Percentiles rank a stretch among this genome's conserved stretches.
Evolutionary conservation across 371 early-diverging fungal species (phyloP).

Genomic region (Dentiscutata heterogama): DNA sequence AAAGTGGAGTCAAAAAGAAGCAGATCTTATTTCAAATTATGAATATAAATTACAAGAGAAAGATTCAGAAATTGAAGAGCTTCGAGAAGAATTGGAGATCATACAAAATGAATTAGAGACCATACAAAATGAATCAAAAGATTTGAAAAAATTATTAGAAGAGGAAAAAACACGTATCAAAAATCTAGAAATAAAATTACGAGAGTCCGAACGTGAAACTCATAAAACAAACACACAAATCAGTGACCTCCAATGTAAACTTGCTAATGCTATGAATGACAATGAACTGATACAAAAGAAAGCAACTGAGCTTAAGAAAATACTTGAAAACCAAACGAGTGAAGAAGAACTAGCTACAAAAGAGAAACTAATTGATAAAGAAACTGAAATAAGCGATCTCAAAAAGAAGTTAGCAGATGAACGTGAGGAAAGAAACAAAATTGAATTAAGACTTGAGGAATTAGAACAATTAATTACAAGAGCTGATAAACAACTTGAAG

Average conservation of each 20-base stretch:
- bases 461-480: conserved; percentile 19
- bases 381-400: neutral
- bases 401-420: neutral
- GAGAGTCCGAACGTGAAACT: neutral
- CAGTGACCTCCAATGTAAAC: too few species aligned
- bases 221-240: too few species aligned
- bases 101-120: neutral
- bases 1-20: neutral
- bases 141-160: neutral
- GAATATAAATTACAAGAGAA: neutral
- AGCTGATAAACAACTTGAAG: neutral
- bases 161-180: neutral
- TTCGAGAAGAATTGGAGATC: neutral
- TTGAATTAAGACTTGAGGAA: neutral
- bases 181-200: neutral
- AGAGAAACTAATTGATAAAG: neutral
- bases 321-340: too few species aligned
- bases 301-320: too few species aligned
- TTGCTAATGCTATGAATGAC: too few species aligned
- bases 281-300: too few species aligned
- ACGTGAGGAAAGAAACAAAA: neutral
- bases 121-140: neutral
- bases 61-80: neutral
- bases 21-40: conserved; percentile 11
- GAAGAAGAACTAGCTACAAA: neutral